Evolutionary conservation across 768 basidiomycete species (phyloP).

Genomic region (Suillus subaureus): DNA sequence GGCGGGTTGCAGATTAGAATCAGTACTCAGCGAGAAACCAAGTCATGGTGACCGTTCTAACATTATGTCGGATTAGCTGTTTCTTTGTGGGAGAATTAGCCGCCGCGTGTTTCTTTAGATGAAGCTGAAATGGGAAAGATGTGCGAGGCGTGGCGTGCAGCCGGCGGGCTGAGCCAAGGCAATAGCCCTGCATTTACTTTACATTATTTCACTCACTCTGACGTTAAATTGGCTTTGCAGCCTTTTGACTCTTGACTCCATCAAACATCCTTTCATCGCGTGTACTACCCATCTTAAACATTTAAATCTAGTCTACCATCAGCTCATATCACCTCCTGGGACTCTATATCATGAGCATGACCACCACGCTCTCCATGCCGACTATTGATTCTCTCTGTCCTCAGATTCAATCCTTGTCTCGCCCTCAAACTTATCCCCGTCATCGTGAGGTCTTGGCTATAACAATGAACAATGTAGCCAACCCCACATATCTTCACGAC

Average conservation of each 20-base stretch:
- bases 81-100: conserved; percentile 8
- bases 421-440: not conserved
- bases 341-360: not conserved
- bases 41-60: no score
- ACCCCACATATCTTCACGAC: not conserved
- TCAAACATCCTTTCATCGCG: conserved; percentile 7
- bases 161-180: conserved; percentile 6
- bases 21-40: no score
- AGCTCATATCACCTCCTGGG: not conserved
- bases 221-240: not conserved
- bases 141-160: conserved; percentile 8
- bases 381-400: not conserved
- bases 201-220: not conserved
- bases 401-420: not conserved
- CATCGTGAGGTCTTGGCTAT: conserved; percentile 2
- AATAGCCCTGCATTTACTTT: conserved; percentile 5
- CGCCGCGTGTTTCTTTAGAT: conserved; percentile 5
- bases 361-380: not conserved
- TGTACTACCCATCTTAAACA: not conserved
- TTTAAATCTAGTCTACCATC: conserved; percentile 5
- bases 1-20: no score
- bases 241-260: not conserved
- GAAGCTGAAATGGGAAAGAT: conserved; percentile 6
- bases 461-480: conserved; percentile 3
- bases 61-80: not conserved